Conservation (phyloP, 306 rosid genomes). For the Benincasa hispida region DNA sequence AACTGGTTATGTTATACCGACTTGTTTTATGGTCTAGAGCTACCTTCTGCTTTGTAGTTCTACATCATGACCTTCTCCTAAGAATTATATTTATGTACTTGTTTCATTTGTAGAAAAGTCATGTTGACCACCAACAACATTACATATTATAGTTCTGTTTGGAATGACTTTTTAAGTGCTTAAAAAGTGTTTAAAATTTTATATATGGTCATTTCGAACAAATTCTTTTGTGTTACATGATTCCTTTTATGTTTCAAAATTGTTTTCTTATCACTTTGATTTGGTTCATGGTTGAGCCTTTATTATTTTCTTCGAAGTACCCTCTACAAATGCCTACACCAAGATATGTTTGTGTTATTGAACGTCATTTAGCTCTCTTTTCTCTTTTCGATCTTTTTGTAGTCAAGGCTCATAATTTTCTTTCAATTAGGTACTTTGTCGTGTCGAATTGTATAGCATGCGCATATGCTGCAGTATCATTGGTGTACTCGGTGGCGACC, state of each 20-base stretch:
- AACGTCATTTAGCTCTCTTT: background rate
- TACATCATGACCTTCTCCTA: too few relatives aligned
- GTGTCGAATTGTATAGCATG: conserved; percentile 51
- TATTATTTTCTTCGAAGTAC: background rate
- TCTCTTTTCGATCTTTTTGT: background rate
- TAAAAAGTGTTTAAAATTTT: too few relatives aligned
- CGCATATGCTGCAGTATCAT: conserved; percentile 33
- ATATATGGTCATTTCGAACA: too few relatives aligned
- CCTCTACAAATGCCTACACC: background rate
- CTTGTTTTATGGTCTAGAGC: too few relatives aligned
- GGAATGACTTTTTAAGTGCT: too few relatives aligned
- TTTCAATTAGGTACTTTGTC: conserved; percentile 32
- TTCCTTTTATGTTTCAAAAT: background rate
- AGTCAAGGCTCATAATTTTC: background rate
- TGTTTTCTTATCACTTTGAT: background rate
- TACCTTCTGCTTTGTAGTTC: too few relatives aligned
- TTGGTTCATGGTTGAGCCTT: background rate
- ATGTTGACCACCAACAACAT: background rate
- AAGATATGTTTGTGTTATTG: background rate
- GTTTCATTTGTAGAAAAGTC: too few relatives aligned
- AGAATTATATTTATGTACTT: too few relatives aligned
- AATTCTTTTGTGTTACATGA: background rate
- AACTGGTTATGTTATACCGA: too few relatives aligned
- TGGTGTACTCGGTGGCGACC: conserved; percentile 12
- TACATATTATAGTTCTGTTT: background rate